Conservation (phyloP, 768 basidiomycete genomes). For the Rhodotorula toruloides region DNA sequence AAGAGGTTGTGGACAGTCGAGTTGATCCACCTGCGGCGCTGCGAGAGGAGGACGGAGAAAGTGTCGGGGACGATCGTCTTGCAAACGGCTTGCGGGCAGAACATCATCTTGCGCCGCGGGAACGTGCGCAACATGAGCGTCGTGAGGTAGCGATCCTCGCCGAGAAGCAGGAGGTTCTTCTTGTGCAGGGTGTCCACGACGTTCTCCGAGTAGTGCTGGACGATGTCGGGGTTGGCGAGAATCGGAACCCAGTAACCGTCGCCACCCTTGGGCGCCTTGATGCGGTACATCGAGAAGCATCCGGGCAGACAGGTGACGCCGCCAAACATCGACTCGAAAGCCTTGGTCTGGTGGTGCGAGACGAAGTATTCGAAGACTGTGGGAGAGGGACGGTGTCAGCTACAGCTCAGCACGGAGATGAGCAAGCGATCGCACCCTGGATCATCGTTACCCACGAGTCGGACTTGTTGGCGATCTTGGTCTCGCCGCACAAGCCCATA, state of each 20-base stretch:
- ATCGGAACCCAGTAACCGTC: slow-evolving; percentile 97
- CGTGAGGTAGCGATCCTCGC: slow-evolving; percentile 98
- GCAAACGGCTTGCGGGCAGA: slow-evolving; percentile 97
- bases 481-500: slow-evolving; percentile 98
- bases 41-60: slow-evolving; percentile 85
- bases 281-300: slow-evolving; percentile 99
- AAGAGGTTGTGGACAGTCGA: slow-evolving; percentile 96
- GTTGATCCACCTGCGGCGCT: slow-evolving; percentile 99
- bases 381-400: not conserved
- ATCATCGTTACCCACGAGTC: slow-evolving; percentile 99
- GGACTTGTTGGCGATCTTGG: slow-evolving; percentile 98
- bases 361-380: slow-evolving; percentile 99
- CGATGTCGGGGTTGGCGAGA: slow-evolving; percentile 95
- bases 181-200: slow-evolving; percentile 98
- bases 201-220: slow-evolving; percentile 98
- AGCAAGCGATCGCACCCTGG: slow-evolving; percentile 64
- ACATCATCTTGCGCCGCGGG: slow-evolving; percentile 98
- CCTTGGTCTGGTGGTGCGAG: slow-evolving; percentile 97
- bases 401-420: not conserved
- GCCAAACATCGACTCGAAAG: slow-evolving; percentile 98
- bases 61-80: slow-evolving; percentile 98
- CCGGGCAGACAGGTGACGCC: slow-evolving; percentile 99
- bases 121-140: slow-evolving; percentile 98
- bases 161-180: slow-evolving; percentile 93
- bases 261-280: slow-evolving; percentile 97